phyloP scores from a whole-genome alignment of 2,329 filamentous ascomycete species.

The Trichoderma cornu-damae region DNA sequence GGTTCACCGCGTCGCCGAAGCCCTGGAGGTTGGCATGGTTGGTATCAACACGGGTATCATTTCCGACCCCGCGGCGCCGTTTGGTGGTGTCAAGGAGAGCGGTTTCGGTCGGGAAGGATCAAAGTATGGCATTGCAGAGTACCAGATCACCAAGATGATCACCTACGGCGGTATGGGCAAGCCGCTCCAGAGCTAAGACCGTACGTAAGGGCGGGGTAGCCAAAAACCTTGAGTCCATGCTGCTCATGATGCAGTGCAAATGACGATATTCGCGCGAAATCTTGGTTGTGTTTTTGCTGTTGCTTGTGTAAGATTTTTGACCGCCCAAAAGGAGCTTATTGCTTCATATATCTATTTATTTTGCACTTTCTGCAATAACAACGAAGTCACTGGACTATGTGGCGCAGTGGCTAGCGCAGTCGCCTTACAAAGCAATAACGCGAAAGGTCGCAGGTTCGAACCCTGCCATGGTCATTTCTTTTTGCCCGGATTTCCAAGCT shows the following conservation, averaged over 20 bases:
- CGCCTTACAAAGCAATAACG: constrained; percentile 35
- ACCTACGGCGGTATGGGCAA: constrained; percentile 52
- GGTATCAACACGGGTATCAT: constrained; percentile 73
- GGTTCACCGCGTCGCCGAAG: constrained; percentile 58
- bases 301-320: neutral
- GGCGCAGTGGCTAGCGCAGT: constrained; percentile 39
- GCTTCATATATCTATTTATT: neutral
- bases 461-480: constrained; percentile 37
- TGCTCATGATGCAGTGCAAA: constrained; percentile 5
- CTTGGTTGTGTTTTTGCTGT: neutral
- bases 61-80: constrained; percentile 55
- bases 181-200: constrained; percentile 44
- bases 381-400: constrained; percentile 22
- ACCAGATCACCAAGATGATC: constrained; percentile 64
- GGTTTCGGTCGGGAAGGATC: constrained; percentile 77
- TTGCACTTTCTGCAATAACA: neutral
- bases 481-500: neutral
- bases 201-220: neutral
- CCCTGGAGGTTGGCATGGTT: constrained; percentile 80
- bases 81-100: constrained; percentile 78
- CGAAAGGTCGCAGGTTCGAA: constrained; percentile 43
- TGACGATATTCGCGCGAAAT: no score
- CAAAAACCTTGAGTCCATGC: neutral
- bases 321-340: fast-evolving
- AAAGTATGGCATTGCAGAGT: constrained; percentile 72